Evolutionary conservation across 768 basidiomycete species (phyloP), one percentile per base, ranked within the genome.

Genomic region (Myochromella boudieri): DNA sequence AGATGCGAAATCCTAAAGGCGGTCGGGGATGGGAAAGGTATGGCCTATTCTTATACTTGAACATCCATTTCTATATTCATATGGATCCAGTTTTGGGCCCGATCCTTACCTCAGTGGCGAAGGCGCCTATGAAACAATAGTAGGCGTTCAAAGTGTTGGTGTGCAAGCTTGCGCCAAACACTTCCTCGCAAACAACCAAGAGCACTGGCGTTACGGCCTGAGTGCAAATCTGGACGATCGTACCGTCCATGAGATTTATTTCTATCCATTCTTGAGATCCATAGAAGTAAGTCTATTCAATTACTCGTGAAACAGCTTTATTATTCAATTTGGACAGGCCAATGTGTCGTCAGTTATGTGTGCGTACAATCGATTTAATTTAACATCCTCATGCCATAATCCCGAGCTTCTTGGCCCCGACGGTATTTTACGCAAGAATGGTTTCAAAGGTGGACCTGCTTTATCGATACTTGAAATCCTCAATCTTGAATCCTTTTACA

Each of bases 61-160:
- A 10, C 27, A 11, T 29, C 21, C 44, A 29, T 11, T 34, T 33
- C 38, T 46, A 27, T 33, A 44, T 22, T 11, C 6, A 2, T 24
- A n/a, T n/a, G n/a, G n/a, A n/a, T 7, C n/a, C 18, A 76, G 74
- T 45, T 76, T 75, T 51, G 76, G 82, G 21, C 78, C 74, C 3
- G 84, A 86, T 62, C 84, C 84, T 1, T 85, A 79, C 56, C 69
- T 87, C 7, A 72, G 70, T 42, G 84, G 84, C 4, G 81, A 81
- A 64, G 80, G 73, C 10, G 75, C 80, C 0, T 80, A 74, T 48
- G 74, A 81, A 57, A 83, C 81, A 0, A 72, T 85, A 38, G 62
- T 68, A 2, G 83, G 84, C 1, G 71, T 84, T 8, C 84, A 86
- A 54, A 72, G 71, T 52, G 68, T 72, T 27, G 82, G 82, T 11